A percentile compares a stretch with the other conserved stretches of the same genome.
These are phyloP conservation scores for Curvularia hawaiiensis DNA, from an alignment of 2,329 filamentous ascomycete genomes.

Conservation along the genomic window DNA sequence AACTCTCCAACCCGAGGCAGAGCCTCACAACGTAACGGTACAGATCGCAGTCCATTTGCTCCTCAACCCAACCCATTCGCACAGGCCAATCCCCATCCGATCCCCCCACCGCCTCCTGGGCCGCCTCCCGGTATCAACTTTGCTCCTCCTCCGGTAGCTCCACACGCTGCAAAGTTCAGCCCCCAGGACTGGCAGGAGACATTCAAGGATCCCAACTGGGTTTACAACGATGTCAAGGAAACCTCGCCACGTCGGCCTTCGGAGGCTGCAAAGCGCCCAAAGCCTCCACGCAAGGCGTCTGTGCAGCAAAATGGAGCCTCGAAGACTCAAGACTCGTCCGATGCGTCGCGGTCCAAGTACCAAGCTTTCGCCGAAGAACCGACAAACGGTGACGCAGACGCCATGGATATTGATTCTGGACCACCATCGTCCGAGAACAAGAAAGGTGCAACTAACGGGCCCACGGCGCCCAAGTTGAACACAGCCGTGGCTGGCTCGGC, in stretches of 20 bases:
- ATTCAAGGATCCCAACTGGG: conserved; percentile 52
- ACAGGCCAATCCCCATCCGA: conserved; percentile 26
- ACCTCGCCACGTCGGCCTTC: conserved; percentile 40
- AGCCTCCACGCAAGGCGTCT: conserved; percentile 37
- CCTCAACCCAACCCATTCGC: conserved; percentile 28
- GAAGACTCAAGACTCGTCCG: conserved; percentile 38
- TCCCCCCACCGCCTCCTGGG: conserved; percentile 39
- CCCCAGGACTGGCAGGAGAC: conserved; percentile 51
- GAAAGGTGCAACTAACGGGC: conserved; percentile 8
- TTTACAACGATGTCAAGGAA: conserved; percentile 35
- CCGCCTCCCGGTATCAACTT: conserved; percentile 34
- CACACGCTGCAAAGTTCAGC: conserved; percentile 47
- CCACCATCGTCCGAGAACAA: conserved; percentile 28
- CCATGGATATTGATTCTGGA: conserved; percentile 56
- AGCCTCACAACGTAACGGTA: conserved; percentile 27
- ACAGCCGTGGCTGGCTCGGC: conserved; percentile 10
- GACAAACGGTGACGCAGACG: conserved; percentile 41
- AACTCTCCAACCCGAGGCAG: conserved; percentile 42
- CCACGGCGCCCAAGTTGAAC: conserved; percentile 11
- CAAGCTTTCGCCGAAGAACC: conserved; percentile 41
- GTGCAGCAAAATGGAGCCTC: conserved; percentile 36
- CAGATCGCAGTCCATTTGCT: conserved; percentile 24
- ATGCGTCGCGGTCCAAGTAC: conserved; percentile 34
- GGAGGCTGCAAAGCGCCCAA: conserved; percentile 34
- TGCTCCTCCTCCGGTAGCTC: conserved; percentile 25